These are phyloP conservation scores for Saccharum spontaneum DNA, from an alignment of 176 grass and related monocot genomes.

Conservation along the genomic window DNA sequence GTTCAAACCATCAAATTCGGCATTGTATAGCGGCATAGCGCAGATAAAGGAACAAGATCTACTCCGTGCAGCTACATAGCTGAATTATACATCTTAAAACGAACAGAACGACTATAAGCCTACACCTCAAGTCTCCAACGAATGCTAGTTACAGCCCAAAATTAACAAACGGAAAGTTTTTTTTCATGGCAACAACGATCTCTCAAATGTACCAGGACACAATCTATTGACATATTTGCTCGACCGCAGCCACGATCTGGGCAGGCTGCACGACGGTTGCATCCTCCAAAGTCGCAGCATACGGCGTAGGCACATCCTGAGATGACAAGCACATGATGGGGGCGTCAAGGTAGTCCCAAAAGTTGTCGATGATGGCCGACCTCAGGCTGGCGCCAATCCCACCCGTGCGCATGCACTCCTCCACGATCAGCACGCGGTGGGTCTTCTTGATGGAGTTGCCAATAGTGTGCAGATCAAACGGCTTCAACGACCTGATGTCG, in stretches of 20 bases:
- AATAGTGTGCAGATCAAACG: conserved; percentile 78
- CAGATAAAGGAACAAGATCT: background rate
- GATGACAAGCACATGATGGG: conserved; percentile 85
- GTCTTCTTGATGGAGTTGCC: conserved; percentile 86
- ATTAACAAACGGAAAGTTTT: background rate
- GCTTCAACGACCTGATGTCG: conserved; percentile 82
- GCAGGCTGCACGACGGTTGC: conserved; percentile 78
- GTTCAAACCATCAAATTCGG: background rate
- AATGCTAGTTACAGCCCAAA: conserved; percentile 23
- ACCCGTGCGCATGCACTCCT: conserved; percentile 95
- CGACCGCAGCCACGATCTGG: conserved; percentile 76
- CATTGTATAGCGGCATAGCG: background rate
- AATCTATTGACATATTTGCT: conserved; percentile 78
- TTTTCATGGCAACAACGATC: background rate
- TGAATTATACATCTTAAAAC: conserved; percentile 11
- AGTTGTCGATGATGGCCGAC: conserved; percentile 76
- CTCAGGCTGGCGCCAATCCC: conserved; percentile 84
- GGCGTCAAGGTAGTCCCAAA: conserved; percentile 91
- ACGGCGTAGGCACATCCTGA: conserved; percentile 82
- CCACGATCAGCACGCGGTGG: conserved; percentile 77
- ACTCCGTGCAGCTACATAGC: background rate
- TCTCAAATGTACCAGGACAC: background rate
- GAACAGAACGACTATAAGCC: conserved; percentile 21
- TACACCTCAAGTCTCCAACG: conserved; percentile 19
- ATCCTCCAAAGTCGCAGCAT: conserved; percentile 75